phyloP scores from a whole-genome alignment of 2,329 filamentous ascomycete genomes.

The Fusarium albosuccineum region DNA sequence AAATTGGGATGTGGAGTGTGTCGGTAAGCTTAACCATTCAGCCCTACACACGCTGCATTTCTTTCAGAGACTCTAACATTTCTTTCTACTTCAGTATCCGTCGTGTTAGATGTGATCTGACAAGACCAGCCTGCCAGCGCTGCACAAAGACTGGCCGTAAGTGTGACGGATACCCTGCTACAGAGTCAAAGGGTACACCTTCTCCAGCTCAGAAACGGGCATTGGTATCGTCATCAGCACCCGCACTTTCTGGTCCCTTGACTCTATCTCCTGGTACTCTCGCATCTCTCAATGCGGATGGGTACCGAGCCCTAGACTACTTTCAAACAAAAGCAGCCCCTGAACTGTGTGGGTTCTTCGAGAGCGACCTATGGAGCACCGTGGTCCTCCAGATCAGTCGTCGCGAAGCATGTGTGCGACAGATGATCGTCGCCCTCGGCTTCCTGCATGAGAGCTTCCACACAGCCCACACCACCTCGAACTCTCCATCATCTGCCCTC shows the following conservation, averaged over 20 bases:
- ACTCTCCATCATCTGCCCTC: background rate
- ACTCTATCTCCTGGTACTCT: background rate
- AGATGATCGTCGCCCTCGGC: slow-evolving; percentile 32
- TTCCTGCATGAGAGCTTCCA: slow-evolving; percentile 36
- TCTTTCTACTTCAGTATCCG: slow-evolving; percentile 18
- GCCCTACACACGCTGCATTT: background rate
- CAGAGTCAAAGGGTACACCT: background rate
- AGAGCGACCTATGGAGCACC: slow-evolving; percentile 34
- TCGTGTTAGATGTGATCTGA: slow-evolving; percentile 32
- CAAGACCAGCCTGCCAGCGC: slow-evolving; percentile 12
- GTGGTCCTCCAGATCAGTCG: slow-evolving; percentile 34
- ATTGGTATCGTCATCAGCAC: background rate
- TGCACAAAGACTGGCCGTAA: slow-evolving; percentile 1
- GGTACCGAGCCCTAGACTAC: slow-evolving; percentile 25
- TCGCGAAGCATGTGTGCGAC: slow-evolving; percentile 32
- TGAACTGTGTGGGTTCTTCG: slow-evolving; percentile 33
- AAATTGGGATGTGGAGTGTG: slow-evolving; percentile 38
- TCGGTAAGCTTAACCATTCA: slow-evolving; percentile 22
- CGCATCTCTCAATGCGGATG: background rate
- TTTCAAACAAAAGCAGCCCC: slow-evolving; percentile 30
- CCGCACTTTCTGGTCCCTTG: background rate
- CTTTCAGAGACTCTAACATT: background rate
- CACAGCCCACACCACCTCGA: background rate
- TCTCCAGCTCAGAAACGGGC: background rate
- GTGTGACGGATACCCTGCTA: background rate